Evolutionary conservation across 257 asterid genomes (phyloP).

Genomic region (Salvia miltiorrhiza): DNA sequence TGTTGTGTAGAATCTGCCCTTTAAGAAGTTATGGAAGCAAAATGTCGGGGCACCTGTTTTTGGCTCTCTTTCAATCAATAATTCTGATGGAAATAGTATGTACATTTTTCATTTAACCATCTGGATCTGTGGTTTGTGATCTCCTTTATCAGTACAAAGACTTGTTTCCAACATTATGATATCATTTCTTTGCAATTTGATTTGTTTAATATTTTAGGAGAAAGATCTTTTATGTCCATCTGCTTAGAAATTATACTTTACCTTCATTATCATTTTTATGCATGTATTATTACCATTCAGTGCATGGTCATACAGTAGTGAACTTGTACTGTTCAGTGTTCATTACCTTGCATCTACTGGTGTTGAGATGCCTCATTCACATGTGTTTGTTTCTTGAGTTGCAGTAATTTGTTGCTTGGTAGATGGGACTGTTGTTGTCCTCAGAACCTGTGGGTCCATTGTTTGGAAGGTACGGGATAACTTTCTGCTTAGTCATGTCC

Average conservation of each 20-base stretch:
- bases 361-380: conserved; percentile 17
- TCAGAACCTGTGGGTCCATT: conserved; percentile 58
- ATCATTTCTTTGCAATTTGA: neutral
- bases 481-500: conserved; percentile 2
- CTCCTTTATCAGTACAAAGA: neutral
- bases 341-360: neutral
- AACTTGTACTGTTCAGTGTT: conserved; percentile 3
- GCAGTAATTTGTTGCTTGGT: conserved; percentile 93
- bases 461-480: conserved; percentile 70
- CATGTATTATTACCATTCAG: neutral
- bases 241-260: conserved; percentile 4
- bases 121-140: neutral
- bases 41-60: conserved; percentile 85
- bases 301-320: neutral
- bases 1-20: conserved; percentile 51
- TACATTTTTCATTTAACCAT: conserved; percentile 12
- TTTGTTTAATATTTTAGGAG: neutral
- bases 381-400: conserved; percentile 12
- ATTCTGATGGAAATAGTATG: conserved; percentile 54
- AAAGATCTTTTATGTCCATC: neutral
- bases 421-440: conserved; percentile 59
- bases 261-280: conserved; percentile 8
- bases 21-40: conserved; percentile 57
- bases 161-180: neutral
- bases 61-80: conserved; percentile 65